Evolutionary conservation across 208 protist genomes (phyloP), one percentile per base, ranked within the genome.

Genomic region (Trypanosoma vivax): DNA sequence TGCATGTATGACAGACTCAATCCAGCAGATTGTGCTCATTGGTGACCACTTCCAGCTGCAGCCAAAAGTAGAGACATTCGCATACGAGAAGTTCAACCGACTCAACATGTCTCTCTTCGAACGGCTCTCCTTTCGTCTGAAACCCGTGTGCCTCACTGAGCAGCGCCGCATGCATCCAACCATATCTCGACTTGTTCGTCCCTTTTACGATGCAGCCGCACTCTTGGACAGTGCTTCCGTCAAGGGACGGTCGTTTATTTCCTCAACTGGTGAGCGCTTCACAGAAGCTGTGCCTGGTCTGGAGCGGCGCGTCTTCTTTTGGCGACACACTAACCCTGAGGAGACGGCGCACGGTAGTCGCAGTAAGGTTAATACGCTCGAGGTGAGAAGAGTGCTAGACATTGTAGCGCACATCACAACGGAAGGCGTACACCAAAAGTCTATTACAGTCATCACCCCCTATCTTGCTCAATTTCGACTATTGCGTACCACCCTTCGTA

Each of bases 381-480:
- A 96, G 57, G 64, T 90, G 7, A 66, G 70, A 18, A 94, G 94
- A 85, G 76, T 82, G 40, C 56, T 81, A 45, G 66, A 76, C 41
- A 43, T 91, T 27, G 76, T 92, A 21, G 29, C 46, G 6, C 87
- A 94, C 62, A 67, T 94, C 38, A 70, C 79, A 16, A 63, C 65
- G n/a, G 70, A 94, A 33, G 85, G 85, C n/a, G 80, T 93, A n/a
- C 46, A 76, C 69, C 87, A 90, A 65, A 70, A 70, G 39, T 86
- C 80, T 16, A 95, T 98, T 31, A 95, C 90, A 0, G 76, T 98
- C 5, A 76, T 98, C 45, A 97, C 93, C 23, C 93, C 94, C 0
- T 98, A 98, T 63, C 60, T 95, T 16, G 96, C 94, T 0, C 96
- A 98, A 70, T 79, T 64, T 45, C 65, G 76, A 30, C 71, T 88